A percentile compares a stretch with the other conserved stretches of the same genome.
Conservation (phyloP, 2,329 filamentous ascomycete species). For the Knufia fluminis region DNA sequence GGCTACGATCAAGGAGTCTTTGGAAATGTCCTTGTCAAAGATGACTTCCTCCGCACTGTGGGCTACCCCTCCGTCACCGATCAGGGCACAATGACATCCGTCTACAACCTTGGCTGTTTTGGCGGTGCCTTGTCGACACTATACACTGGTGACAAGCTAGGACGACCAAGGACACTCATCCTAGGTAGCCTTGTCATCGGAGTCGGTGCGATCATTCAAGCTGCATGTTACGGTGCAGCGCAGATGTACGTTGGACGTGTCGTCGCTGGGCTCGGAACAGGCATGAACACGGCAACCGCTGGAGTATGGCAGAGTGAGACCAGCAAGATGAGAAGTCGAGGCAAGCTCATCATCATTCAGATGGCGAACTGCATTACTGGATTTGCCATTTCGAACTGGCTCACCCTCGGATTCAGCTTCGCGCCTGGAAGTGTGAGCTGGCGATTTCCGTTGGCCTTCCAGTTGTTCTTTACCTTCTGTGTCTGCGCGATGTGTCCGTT, state of each 20-base stretch:
- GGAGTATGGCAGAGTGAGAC: constrained; percentile 37
- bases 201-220: constrained; percentile 36
- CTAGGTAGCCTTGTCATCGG: constrained; percentile 33
- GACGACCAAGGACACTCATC: constrained; percentile 37
- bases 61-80: constrained; percentile 14
- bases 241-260: constrained; percentile 41
- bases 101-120: constrained; percentile 43
- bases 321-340: constrained; percentile 41
- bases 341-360: constrained; percentile 46
- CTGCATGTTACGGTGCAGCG: constrained; percentile 30
- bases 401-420: constrained; percentile 45
- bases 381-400: constrained; percentile 33
- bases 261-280: constrained; percentile 31
- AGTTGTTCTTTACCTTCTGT: constrained; percentile 47
- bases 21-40: constrained; percentile 26
- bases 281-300: constrained; percentile 31
- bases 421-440: constrained; percentile 40
- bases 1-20: constrained; percentile 32
- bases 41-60: constrained; percentile 26
- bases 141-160: constrained; percentile 42
- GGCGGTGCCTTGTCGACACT: constrained; percentile 42
- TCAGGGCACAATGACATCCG: constrained; percentile 26
- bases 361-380: constrained; percentile 44
- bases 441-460: constrained; percentile 50
- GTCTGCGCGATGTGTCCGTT: constrained; percentile 33